Evolutionary conservation across 139 green algal genomes (phyloP).

Genomic region (Coelastrella sp.): DNA sequence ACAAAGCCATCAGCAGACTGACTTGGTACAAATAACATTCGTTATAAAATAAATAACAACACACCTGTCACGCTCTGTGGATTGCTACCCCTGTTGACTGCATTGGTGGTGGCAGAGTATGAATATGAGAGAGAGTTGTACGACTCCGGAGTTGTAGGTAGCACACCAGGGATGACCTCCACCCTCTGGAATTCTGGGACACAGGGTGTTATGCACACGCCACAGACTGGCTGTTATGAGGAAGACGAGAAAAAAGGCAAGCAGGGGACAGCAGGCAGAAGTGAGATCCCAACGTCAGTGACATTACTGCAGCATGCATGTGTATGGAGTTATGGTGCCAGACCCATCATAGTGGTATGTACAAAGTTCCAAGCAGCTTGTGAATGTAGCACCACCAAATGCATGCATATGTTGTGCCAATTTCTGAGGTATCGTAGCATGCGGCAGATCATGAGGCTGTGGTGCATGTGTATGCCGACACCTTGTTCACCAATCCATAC

Average conservation of each 20-base stretch:
- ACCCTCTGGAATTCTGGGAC: conserved; percentile 1
- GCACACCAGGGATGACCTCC: neutral
- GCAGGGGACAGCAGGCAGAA: neutral
- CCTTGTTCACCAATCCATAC: too few relatives aligned
- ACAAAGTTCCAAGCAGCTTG: too few relatives aligned
- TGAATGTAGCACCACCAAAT: too few relatives aligned
- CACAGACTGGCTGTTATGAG: conserved; percentile 17
- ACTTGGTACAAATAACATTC: too few relatives aligned
- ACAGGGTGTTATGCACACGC: neutral
- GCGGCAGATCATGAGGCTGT: too few relatives aligned
- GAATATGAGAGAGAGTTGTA: neutral
- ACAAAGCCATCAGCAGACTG: too few relatives aligned
- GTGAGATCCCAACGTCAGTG: neutral
- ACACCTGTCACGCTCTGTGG: conserved; percentile 10
- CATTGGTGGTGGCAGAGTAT: neutral
- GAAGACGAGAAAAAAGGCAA: neutral
- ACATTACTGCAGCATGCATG: neutral
- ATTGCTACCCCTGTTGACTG: conserved; percentile 13
- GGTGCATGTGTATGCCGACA: too few relatives aligned
- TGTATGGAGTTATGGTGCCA: too few relatives aligned
- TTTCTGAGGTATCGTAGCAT: too few relatives aligned
- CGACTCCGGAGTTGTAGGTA: neutral
- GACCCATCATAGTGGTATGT: too few relatives aligned
- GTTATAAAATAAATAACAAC: too few relatives aligned
- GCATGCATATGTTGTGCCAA: too few relatives aligned